These are phyloP conservation scores for Triadica sebifera DNA, from an alignment of 345 rosid genomes.

Conservation along the genomic window DNA sequence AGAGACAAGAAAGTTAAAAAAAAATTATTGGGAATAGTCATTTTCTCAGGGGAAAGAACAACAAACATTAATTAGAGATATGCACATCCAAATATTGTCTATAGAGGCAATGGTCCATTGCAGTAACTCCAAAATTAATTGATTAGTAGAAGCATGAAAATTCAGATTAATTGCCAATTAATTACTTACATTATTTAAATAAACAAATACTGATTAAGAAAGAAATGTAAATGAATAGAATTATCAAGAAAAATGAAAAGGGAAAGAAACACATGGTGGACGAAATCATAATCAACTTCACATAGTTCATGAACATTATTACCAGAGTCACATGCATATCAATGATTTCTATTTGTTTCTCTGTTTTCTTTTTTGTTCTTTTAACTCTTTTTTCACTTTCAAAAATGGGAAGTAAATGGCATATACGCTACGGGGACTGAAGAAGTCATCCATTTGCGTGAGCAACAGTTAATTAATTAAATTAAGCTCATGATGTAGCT, in stretches of 20 bases:
- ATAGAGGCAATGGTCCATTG: background rate
- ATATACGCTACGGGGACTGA: background rate
- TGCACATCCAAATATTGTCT: too few species aligned
- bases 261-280: background rate
- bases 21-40: too few species aligned
- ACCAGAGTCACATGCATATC: background rate
- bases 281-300: constrained; percentile 1
- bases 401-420: background rate
- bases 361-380: background rate
- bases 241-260: background rate
- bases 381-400: background rate
- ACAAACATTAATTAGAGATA: too few species aligned
- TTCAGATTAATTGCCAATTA: background rate
- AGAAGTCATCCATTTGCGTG: too few species aligned
- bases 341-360: background rate
- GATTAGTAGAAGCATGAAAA: background rate
- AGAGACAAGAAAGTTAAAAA: too few species aligned
- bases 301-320: background rate
- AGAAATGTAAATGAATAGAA: background rate
- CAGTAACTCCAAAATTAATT: background rate
- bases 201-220: background rate
- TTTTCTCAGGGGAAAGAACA: too few species aligned
- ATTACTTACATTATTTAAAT: background rate
- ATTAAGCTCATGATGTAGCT: too few species aligned
- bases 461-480: too few species aligned